phyloP scores from a whole-genome alignment of 1,284 basidiomycete genomes.

The Volvariella volvacea region DNA sequence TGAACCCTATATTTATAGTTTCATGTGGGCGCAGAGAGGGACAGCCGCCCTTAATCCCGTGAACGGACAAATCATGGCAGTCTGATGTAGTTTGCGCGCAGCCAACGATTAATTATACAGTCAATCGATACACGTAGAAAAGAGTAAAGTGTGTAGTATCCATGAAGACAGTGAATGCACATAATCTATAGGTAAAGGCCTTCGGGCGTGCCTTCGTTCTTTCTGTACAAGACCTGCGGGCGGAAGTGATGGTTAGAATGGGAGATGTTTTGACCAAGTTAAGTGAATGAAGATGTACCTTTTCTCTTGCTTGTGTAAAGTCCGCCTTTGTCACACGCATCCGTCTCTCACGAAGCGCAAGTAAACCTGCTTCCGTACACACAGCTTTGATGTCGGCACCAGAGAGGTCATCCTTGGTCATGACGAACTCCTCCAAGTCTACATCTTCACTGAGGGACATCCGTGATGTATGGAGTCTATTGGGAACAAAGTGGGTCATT shows the following conservation, averaged over 20 bases:
- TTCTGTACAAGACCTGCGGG: conserved; percentile 74
- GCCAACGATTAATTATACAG: too few species aligned
- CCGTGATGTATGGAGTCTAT: conserved; percentile 86
- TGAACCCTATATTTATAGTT: too few species aligned
- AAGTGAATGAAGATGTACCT: conserved; percentile 43
- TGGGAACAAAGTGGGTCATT: conserved; percentile 3
- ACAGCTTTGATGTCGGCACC: conserved; percentile 99
- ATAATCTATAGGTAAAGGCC: conserved; percentile 63
- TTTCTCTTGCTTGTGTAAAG: conserved; percentile 83
- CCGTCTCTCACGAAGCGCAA: conserved; percentile 90
- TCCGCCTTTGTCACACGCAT: conserved; percentile 96
- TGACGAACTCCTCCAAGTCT: conserved; percentile 93
- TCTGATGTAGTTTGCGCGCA: too few species aligned
- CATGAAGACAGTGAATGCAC: too few species aligned
- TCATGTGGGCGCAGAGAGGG: too few species aligned
- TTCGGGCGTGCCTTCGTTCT: conserved; percentile 90
- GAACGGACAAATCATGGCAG: too few species aligned
- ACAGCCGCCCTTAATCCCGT: too few species aligned
- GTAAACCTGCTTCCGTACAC: conserved; percentile 92
- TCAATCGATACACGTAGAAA: too few species aligned
- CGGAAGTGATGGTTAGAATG: too few species aligned
- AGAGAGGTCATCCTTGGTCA: conserved; percentile 93
- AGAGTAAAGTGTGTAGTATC: too few species aligned
- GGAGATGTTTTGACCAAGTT: too few species aligned
- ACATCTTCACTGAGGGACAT: conserved; percentile 94